phyloP scores from a whole-genome alignment of 1,139 yeast genomes.

The Saccharomyces pastorianus region DNA sequence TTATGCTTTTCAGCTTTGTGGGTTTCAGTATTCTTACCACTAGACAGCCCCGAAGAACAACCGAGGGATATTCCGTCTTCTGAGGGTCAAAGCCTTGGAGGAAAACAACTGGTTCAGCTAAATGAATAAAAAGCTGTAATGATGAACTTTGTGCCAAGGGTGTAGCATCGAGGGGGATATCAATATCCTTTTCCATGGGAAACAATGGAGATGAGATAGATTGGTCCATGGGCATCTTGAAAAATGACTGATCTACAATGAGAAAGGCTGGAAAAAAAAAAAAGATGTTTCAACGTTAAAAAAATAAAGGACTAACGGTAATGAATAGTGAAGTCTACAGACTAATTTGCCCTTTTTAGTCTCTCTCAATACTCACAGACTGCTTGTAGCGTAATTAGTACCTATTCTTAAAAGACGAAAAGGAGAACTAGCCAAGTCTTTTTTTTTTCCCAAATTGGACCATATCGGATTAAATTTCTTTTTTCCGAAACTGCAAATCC shows the following conservation, averaged over 20 bases:
- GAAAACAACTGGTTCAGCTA: slow-evolving; percentile 74
- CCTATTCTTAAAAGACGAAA: neutral
- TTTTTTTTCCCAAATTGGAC: neutral
- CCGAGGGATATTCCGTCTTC: slow-evolving; percentile 63
- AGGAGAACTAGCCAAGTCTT: neutral
- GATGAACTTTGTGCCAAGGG: slow-evolving; percentile 33
- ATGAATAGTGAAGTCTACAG: neutral
- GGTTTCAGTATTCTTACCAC: slow-evolving; percentile 66
- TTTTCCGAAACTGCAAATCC: neutral
- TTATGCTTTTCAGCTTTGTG: slow-evolving; percentile 60
- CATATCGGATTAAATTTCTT: neutral
- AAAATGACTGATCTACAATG: neutral
- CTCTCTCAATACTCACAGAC: neutral
- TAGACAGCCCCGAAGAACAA: slow-evolving; percentile 75
- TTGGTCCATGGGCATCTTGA: slow-evolving; percentile 14
- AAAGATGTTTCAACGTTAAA: neutral
- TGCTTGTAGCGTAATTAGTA: neutral
- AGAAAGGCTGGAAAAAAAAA: neutral
- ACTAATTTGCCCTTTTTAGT: neutral
- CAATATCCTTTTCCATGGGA: slow-evolving; percentile 33
- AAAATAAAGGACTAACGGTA: neutral
- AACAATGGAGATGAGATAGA: slow-evolving; percentile 28
- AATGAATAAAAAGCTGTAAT: slow-evolving; percentile 31
- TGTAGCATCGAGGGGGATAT: slow-evolving; percentile 27
- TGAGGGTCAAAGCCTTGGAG: slow-evolving; percentile 78